A percentile compares a stretch with the other conserved stretches of the same genome.
Conservation (phyloP, 306 rosid species). For the peach (Prunus persica) region Prunus_persica_NCBIv2 NC_034009.1:8565501-8566000, state of each 20-base stretch:
- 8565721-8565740: slow-evolving; percentile 8
- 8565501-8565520: slow-evolving; percentile 15
- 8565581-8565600: slow-evolving; percentile 17
- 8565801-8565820: slow-evolving; percentile 3
- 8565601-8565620: slow-evolving; percentile 6
- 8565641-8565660: not conserved
- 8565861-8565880: slow-evolving; percentile 2
- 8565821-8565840: slow-evolving; percentile 10
- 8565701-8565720: not conserved
- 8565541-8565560: slow-evolving; percentile 17
- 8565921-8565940: not conserved
- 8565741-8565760: not conserved
- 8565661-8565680: slow-evolving; percentile 23
- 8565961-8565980: not conserved
- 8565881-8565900: not conserved
- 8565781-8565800: slow-evolving; percentile 7
- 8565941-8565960: not conserved
- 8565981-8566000: not conserved
- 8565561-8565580: slow-evolving; percentile 21
- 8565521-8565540: slow-evolving; percentile 24
- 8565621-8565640: slow-evolving; percentile 11
- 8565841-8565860: not conserved
- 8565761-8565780: not conserved
- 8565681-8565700: slow-evolving; percentile 12
- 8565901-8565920: not conserved